These are phyloP conservation scores for Geotrichum citri-aurantii DNA, from an alignment of 1,139 yeast species.

Conservation along the genomic window DNA sequence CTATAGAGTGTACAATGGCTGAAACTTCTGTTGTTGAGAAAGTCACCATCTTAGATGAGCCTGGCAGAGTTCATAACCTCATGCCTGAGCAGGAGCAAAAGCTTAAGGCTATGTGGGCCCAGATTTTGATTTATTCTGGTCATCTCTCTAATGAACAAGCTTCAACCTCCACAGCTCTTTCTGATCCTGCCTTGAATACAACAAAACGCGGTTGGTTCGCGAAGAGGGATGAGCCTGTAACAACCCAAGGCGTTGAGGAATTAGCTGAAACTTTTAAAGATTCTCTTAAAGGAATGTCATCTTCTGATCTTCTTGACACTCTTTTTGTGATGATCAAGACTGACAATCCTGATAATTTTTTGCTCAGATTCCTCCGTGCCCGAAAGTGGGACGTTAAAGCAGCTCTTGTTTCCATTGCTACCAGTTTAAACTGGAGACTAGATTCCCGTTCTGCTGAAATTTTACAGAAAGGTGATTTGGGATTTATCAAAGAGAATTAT, in stretches of 20 bases:
- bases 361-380: conserved; percentile 65
- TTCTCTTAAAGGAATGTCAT: conserved; percentile 11
- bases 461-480: conserved; percentile 55
- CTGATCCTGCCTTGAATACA: conserved; percentile 23
- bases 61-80: conserved; percentile 48
- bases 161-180: conserved; percentile 23
- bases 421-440: conserved; percentile 64
- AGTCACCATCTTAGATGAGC: conserved; percentile 3
- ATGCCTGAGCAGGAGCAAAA: conserved; percentile 57
- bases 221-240: conserved; percentile 14
- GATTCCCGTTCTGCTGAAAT: conserved; percentile 54
- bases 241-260: conserved; percentile 16
- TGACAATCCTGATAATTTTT: conserved; percentile 65
- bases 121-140: conserved; percentile 57
- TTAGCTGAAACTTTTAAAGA: conserved; percentile 2
- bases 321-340: conserved; percentile 51
- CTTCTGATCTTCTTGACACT: conserved; percentile 22
- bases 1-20: neutral
- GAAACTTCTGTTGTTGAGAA: neutral
- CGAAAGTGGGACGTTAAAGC: conserved; percentile 68
- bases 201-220: conserved; percentile 28
- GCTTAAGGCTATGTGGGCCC: conserved; percentile 73
- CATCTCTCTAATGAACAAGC: conserved; percentile 43
- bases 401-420: conserved; percentile 58
- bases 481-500: conserved; percentile 36